phyloP scores from a whole-genome alignment of 2,329 filamentous ascomycete species.

The Sporothrix phasma region DNA sequence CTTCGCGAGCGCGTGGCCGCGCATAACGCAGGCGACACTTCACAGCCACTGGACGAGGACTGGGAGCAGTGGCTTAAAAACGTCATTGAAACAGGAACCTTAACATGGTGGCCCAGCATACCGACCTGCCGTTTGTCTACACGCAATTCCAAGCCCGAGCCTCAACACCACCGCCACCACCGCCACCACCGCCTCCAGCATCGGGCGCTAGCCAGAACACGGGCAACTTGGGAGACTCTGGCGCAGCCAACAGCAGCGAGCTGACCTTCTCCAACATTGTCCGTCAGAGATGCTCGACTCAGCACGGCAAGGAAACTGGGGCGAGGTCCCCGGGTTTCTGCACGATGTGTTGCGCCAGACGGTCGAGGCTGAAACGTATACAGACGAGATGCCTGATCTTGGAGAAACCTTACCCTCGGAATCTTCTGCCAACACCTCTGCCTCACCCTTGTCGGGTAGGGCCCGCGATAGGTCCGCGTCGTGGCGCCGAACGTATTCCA shows the following conservation, averaged over 20 bases:
- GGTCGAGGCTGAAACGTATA: conserved; percentile 31
- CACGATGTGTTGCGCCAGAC: conserved; percentile 42
- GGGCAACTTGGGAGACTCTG: not conserved
- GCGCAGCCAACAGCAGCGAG: not conserved
- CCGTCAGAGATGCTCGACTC: conserved; percentile 40
- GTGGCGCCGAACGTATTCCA: not conserved
- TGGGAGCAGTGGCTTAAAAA: conserved; percentile 70
- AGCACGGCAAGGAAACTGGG: conserved; percentile 47
- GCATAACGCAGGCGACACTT: conserved; percentile 49
- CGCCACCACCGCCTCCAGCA: not conserved
- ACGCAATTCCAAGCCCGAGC: not conserved
- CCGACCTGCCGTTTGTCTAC: conserved; percentile 26
- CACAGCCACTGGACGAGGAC: conserved; percentile 55
- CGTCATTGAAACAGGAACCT: conserved; percentile 53
- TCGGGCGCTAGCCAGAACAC: not conserved
- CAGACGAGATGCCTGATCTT: not conserved
- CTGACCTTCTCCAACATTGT: not conserved
- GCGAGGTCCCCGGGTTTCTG: conserved; percentile 46
- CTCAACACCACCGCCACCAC: not conserved
- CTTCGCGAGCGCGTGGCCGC: conserved; percentile 54
- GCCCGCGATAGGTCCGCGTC: not conserved
- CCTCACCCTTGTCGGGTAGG: not conserved
- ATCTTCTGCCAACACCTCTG: not conserved
- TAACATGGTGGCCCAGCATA: conserved; percentile 36
- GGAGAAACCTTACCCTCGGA: not conserved